phyloP scores from a whole-genome alignment of 495 filamentous ascomycete genomes.

The Bathelium albidoporum region DNA sequence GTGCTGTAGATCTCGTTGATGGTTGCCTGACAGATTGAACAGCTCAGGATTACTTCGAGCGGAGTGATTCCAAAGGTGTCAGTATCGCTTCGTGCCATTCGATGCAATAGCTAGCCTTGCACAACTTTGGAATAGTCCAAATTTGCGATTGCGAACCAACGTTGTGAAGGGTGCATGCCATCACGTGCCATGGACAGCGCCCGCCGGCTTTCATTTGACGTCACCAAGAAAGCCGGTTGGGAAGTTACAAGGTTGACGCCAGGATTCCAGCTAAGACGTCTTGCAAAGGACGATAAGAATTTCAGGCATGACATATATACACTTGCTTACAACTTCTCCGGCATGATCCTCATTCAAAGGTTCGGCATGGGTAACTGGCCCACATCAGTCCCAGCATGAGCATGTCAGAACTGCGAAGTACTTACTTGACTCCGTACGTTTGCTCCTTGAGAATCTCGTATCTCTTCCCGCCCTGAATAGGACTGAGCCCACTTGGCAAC shows the following conservation, averaged over 20 bases:
- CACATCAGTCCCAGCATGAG: background rate
- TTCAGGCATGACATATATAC: background rate
- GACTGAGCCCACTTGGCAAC: constrained; percentile 55
- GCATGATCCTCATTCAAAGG: constrained; percentile 19
- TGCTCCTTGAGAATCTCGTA: constrained; percentile 46
- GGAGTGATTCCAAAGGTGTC: constrained; percentile 7
- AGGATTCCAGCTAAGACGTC: background rate
- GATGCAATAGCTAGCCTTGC: background rate
- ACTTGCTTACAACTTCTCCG: background rate
- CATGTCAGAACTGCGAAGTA: constrained; percentile 17
- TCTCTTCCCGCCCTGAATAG: constrained; percentile 42
- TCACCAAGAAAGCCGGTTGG: background rate
- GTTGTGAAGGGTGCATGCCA: too few relatives aligned
- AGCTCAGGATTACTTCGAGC: constrained; percentile 35
- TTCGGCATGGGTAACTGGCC: constrained; percentile 31
- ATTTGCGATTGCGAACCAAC: too few relatives aligned
- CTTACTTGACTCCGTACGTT: constrained; percentile 49
- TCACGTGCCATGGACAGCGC: too few relatives aligned
- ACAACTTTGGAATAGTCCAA: too few relatives aligned
- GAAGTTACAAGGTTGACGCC: background rate
- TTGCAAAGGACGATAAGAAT: background rate
- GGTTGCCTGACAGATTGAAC: constrained; percentile 32
- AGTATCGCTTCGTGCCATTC: background rate
- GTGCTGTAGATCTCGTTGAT: constrained; percentile 31
- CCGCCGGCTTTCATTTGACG: background rate